Evolutionary conservation across 208 protist species (phyloP), one percentile per base, ranked within the genome.

Genomic region (Trypanosoma cruzi): DNA sequence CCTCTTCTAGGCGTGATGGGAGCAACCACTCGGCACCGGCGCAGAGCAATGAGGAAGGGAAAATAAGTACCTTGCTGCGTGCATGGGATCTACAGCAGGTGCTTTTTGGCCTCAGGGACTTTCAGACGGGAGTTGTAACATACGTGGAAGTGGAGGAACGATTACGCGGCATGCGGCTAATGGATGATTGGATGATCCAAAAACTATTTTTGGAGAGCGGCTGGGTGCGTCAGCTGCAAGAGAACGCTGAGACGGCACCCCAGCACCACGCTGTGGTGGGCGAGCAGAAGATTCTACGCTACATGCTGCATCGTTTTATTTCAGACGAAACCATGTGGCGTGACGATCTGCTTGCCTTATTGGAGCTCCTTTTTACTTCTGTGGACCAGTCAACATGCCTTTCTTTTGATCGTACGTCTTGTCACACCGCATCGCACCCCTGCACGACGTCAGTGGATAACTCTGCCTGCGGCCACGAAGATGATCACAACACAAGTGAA

Each of bases 51-150:
- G n/a, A 46, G 7, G 50, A 24, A 26, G 14, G 11, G 7, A 24
- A 62, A 32, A 24, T 10, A n/a, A 18, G n/a, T 26, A 22, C n/a
- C 34, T 14, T 31, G 2, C 4, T 13, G 2, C 37, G 36, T 46
- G 10, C 14, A 24, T 78, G 61, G 70, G 52, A 59, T n/a, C 32
- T 78, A 13, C 10, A 34, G 3, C 54, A 75, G 32, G 79, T 79
- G 48, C 66, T 92, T 8, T 92, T 92, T 59, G 71, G 62, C 26
- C 24, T 86, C 10, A 65, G 52, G 28, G 80, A 88, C 44, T 56
- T 69, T 28, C 71, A 80, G 63, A 92, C 77, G 0, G 36, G 48
- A 26, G 65, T 60, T 0, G 65, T 85, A 10, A 83, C 80, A 1
- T 74, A 84, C 60, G 46, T 79, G 14, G 68, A 80, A 1, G 77